phyloP scores from a whole-genome alignment of 1,284 basidiomycete genomes.

The Erythrobasidium hasegawianum region DNA sequence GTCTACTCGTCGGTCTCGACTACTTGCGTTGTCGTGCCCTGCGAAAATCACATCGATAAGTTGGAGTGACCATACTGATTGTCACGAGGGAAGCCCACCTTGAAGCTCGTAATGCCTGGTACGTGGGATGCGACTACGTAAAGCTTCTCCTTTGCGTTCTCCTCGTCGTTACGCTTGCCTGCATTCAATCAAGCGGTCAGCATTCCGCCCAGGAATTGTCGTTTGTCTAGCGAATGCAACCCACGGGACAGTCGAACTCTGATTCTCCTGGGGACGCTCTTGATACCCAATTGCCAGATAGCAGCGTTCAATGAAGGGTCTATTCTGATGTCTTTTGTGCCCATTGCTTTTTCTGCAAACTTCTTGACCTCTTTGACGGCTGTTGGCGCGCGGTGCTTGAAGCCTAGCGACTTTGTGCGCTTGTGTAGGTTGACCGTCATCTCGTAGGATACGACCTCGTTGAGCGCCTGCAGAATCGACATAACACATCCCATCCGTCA shows the following conservation, averaged over 20 bases:
- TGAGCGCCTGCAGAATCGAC: no score
- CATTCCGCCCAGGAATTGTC: no score
- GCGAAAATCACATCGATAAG: no score
- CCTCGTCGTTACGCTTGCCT: conserved; percentile 90
- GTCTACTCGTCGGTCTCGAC: conserved; percentile 58
- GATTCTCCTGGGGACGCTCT: conserved; percentile 82
- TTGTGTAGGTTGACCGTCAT: conserved; percentile 76
- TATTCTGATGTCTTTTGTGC: conserved; percentile 82
- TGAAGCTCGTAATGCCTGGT: conserved; percentile 64
- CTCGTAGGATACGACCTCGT: no score
- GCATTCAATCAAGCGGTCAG: no score
- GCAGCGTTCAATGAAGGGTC: conserved; percentile 92
- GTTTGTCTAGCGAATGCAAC: no score
- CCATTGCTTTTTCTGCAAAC: conserved; percentile 90
- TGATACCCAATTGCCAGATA: conserved; percentile 82
- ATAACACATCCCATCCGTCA: no score
- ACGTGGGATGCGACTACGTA: conserved; percentile 85
- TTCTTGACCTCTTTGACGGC: conserved; percentile 86
- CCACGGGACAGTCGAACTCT: conserved; percentile 87
- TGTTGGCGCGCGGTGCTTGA: conserved; percentile 61
- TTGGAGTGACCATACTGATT: no score
- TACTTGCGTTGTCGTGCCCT: conserved; percentile 77
- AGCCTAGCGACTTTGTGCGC: conserved; percentile 62
- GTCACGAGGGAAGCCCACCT: no score
- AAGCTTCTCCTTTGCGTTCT: conserved; percentile 94